phyloP scores from a whole-genome alignment of 2,329 filamentous ascomycete genomes.

The Neonectria ditissima region DNA sequence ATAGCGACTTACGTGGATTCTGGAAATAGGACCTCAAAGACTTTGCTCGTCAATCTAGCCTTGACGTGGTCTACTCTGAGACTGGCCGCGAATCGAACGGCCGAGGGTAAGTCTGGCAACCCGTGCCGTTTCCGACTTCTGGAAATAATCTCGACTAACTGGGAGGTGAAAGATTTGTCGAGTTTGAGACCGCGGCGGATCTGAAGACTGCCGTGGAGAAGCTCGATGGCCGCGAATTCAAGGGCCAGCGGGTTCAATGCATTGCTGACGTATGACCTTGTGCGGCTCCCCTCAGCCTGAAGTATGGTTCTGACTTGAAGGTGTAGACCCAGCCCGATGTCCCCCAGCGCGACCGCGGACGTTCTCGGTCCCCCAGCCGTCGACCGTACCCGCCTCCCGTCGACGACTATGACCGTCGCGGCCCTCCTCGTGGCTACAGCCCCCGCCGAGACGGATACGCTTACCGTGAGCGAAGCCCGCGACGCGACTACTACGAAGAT shows the following conservation, averaged over 20 bases:
- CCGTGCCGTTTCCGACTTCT: neutral
- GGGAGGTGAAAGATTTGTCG: slow-evolving; percentile 80
- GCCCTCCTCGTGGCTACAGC: slow-evolving; percentile 83
- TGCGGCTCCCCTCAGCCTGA: slow-evolving; percentile 7
- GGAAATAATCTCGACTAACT: slow-evolving; percentile 27
- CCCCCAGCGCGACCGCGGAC: slow-evolving; percentile 73
- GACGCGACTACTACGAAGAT: slow-evolving; percentile 89
- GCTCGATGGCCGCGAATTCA: slow-evolving; percentile 92
- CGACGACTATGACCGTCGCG: slow-evolving; percentile 88
- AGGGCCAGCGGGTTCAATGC: slow-evolving; percentile 87
- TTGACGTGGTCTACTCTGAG: slow-evolving; percentile 98
- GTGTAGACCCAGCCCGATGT: slow-evolving; percentile 83
- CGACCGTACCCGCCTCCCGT: slow-evolving; percentile 75
- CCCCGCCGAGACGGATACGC: slow-evolving; percentile 78
- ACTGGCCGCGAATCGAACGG: slow-evolving; percentile 92
- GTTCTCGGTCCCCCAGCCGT: slow-evolving; percentile 80
- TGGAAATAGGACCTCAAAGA: slow-evolving; percentile 98
- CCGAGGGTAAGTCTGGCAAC: slow-evolving; percentile 76
- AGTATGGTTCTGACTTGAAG: slow-evolving; percentile 38
- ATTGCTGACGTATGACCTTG: slow-evolving; percentile 76
- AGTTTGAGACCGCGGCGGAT: slow-evolving; percentile 94
- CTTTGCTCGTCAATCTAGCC: slow-evolving; percentile 94
- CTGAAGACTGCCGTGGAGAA: slow-evolving; percentile 93
- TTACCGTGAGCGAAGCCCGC: slow-evolving; percentile 89
- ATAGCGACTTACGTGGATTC: slow-evolving; percentile 83